Evolutionary conservation across 2,329 filamentous ascomycete species (phyloP), one percentile per base, ranked within the genome.

Genomic region (Xylariaceae sp.): DNA sequence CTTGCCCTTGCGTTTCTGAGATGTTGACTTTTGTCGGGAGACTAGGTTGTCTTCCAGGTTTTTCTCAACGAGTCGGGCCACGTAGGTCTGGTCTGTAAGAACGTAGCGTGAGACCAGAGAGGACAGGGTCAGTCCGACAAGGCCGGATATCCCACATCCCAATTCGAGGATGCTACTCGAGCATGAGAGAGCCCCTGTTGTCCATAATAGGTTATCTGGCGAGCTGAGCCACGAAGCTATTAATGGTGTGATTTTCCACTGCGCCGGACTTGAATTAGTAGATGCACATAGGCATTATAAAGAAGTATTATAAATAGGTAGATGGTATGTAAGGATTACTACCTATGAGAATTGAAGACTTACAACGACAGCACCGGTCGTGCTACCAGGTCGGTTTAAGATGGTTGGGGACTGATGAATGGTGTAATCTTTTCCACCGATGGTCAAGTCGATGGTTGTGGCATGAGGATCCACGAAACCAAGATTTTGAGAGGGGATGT

Each of bases 81-180:
- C 88, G 70, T 97, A 97, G 44, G 83, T 73, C 71, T 96, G 92
- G 69, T 99, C 94, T 0, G 91, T 96, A 45, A 94, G 83, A 44
- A 91, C 77, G 68, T 94, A 95, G 56, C 76, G 75, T 27, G 68
- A 61, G 19, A 95, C 77, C 3, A 73, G 74, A 1, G 81, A 80
- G 1, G 81, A 80, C 9, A 96, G 72, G 5, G 83, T 75, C 39
- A 94, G 75, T 2, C 87, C 89, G 35, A 91, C 81, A 37, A 97
- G 76, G 19, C 87, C 89, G 0, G 91, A 88, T 53, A 95, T 87
- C 51, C 94, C 94, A 68, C 89, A 91, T 43, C 94, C 94, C 4
- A 99, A 81, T 67, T 97, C 94, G 53, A 96, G 76, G 26, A 91
- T 76, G 4, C 75, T 75, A 4, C 87, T 84, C 1, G 74, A 63